phyloP scores from a whole-genome alignment of 495 filamentous ascomycete species.

The Sordaria brevicollis region DNA sequence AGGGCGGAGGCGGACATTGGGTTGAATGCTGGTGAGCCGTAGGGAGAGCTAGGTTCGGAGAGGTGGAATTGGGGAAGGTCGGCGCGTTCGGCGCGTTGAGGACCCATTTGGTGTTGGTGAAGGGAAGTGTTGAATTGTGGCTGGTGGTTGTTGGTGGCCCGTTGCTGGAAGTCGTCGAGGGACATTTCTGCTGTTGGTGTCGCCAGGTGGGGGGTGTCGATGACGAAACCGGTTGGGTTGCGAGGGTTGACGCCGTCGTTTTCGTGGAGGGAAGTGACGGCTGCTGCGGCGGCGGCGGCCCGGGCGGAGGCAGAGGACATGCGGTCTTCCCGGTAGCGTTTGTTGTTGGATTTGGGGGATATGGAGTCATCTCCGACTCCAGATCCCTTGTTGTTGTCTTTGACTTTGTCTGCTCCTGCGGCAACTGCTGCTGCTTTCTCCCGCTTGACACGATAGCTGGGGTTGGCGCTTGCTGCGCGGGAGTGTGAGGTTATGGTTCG shows the following conservation, averaged over 20 bases:
- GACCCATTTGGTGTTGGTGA: background rate
- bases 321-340: background rate
- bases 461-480: background rate
- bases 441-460: background rate
- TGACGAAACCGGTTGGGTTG: background rate
- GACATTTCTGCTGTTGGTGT: slow-evolving; percentile 29
- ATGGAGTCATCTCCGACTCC: slow-evolving; percentile 16
- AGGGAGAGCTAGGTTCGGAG: background rate
- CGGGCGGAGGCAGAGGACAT: background rate
- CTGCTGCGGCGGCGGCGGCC: background rate
- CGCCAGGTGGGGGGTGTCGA: slow-evolving; percentile 21
- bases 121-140: background rate
- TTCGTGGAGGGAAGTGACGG: background rate
- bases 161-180: slow-evolving; percentile 20
- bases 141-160: background rate
- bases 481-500: slow-evolving; percentile 4
- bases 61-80: background rate
- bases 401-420: background rate
- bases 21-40: background rate
- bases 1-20: background rate
- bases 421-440: background rate
- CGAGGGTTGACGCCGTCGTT: background rate
- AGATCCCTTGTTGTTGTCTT: background rate
- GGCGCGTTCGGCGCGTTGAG: background rate
- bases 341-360: slow-evolving; percentile 20